Conservation (phyloP, 1,284 basidiomycete species). For the Heterobasidion annosum region DNA sequence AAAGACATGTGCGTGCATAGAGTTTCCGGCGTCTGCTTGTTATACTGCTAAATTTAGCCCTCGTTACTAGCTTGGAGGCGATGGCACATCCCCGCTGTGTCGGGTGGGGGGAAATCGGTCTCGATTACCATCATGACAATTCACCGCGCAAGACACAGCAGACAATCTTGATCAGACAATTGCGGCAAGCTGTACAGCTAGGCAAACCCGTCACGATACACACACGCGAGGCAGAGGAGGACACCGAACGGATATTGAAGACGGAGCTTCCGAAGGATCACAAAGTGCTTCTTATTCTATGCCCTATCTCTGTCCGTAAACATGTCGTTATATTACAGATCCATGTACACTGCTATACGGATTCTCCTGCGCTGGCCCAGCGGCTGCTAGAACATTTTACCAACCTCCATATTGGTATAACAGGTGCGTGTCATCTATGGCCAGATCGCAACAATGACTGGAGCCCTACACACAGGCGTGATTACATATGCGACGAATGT, state of each 20-base stretch:
- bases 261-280: conserved; percentile 61
- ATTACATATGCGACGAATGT: conserved; percentile 67
- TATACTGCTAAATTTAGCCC: not conserved
- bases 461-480: conserved; percentile 40
- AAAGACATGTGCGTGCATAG: conserved; percentile 44
- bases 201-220: conserved; percentile 73
- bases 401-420: conserved; percentile 74
- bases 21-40: not conserved
- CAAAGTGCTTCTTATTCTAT: conserved; percentile 30
- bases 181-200: conserved; percentile 54
- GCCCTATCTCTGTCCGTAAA: not conserved
- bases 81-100: conserved; percentile 74
- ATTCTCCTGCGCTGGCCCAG: conserved; percentile 61
- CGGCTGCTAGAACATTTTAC: conserved; percentile 69
- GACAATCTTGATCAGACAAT: conserved; percentile 55
- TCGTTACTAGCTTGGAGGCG: conserved; percentile 47
- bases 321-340: conserved; percentile 34
- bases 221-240: conserved; percentile 73
- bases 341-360: conserved; percentile 77
- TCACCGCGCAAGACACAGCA: conserved; percentile 63
- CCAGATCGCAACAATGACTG: too few species aligned
- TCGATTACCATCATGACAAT: conserved; percentile 77
- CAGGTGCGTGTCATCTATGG: conserved; percentile 30
- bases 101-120: conserved; percentile 78
- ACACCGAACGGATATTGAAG: conserved; percentile 70